Evolutionary conservation across 2,329 filamentous ascomycete genomes (phyloP).

Genomic region (Stylonectria norvegica): DNA sequence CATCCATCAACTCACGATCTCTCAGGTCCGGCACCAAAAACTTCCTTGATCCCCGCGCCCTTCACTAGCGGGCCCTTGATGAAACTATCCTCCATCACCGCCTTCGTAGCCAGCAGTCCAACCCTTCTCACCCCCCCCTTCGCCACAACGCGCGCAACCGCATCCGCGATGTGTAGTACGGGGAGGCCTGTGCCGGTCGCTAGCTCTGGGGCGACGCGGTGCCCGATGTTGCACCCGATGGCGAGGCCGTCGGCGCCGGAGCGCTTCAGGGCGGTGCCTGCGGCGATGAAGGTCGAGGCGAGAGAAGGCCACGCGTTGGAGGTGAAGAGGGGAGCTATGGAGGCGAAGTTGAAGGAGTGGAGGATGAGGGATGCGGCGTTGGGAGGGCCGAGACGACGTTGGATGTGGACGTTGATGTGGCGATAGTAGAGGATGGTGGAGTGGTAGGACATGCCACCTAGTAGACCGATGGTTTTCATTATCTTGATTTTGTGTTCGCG

Average conservation of each 20-base stretch:
- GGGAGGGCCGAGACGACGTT: not conserved
- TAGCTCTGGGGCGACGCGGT: constrained; percentile 1
- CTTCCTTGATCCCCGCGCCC: not conserved
- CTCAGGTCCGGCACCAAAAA: not conserved
- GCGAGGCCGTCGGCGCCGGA: constrained; percentile 1
- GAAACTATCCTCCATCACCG: constrained; percentile 3
- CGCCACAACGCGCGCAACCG: not conserved
- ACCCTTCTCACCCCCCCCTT: not conserved
- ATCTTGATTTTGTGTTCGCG: not conserved
- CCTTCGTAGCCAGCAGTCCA: constrained; percentile 1
- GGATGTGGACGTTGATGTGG: constrained; percentile 2
- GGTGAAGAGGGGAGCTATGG: not conserved
- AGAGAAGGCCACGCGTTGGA: not conserved
- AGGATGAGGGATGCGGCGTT: not conserved
- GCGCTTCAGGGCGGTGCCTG: not conserved
- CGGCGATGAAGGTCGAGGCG: not conserved
- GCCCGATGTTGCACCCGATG: constrained; percentile 2
- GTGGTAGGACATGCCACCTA: constrained; percentile 5
- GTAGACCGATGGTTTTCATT: constrained; percentile 20
- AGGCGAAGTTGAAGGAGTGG: constrained; percentile 2
- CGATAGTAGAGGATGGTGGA: constrained; percentile 3
- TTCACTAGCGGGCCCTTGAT: constrained; percentile 4
- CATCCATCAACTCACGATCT: not conserved
- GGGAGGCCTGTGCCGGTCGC: not conserved
- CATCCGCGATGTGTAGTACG: constrained; percentile 1